phyloP scores from a whole-genome alignment of 1,284 basidiomycete genomes.

The Wallemia ichthyophaga region DNA sequence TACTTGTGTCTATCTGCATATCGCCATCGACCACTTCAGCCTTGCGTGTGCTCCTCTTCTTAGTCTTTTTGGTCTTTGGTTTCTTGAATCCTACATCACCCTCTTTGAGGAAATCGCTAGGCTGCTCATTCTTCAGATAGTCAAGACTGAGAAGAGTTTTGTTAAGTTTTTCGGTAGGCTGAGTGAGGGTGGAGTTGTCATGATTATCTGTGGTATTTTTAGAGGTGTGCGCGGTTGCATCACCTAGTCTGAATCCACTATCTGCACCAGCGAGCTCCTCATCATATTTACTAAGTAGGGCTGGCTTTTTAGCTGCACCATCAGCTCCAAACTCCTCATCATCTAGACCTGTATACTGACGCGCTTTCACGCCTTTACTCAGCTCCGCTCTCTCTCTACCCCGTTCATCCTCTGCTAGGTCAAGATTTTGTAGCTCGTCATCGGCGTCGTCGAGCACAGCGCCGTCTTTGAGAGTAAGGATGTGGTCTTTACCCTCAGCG shows the following conservation, averaged over 20 bases:
- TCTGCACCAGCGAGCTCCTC: slow-evolving; percentile 46
- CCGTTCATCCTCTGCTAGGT: slow-evolving; percentile 58
- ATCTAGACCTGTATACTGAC: slow-evolving; percentile 80
- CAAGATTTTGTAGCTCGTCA: slow-evolving; percentile 86
- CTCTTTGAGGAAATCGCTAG: slow-evolving; percentile 62
- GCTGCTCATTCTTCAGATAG: slow-evolving; percentile 65
- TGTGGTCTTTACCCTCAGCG: slow-evolving; percentile 70
- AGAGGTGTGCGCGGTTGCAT: slow-evolving; percentile 18
- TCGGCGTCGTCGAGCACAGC: slow-evolving; percentile 82
- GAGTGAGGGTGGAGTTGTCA: slow-evolving; percentile 17
- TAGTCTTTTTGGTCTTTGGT: slow-evolving; percentile 58
- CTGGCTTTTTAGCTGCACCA: slow-evolving; percentile 40
- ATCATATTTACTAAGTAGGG: slow-evolving; percentile 80
- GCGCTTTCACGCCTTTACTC: slow-evolving; percentile 44
- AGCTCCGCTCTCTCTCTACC: slow-evolving; percentile 46
- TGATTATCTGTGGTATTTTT: slow-evolving; percentile 12
- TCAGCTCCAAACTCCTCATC: slow-evolving; percentile 58
- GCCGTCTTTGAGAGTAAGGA: slow-evolving; percentile 86
- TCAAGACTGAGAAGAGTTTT: slow-evolving; percentile 60
- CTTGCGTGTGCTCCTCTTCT: slow-evolving; percentile 59
- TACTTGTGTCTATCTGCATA: slow-evolving; percentile 27
- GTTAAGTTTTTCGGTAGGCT: slow-evolving; percentile 35
- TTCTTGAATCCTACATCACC: slow-evolving; percentile 85
- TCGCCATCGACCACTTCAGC: too few relatives aligned
- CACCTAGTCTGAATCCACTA: slow-evolving; percentile 44